A percentile compares a stretch with the other conserved stretches of the same genome.
Conservation (phyloP, 371 early-diverging fungal genomes). For the Mortierella sp. region DNA sequence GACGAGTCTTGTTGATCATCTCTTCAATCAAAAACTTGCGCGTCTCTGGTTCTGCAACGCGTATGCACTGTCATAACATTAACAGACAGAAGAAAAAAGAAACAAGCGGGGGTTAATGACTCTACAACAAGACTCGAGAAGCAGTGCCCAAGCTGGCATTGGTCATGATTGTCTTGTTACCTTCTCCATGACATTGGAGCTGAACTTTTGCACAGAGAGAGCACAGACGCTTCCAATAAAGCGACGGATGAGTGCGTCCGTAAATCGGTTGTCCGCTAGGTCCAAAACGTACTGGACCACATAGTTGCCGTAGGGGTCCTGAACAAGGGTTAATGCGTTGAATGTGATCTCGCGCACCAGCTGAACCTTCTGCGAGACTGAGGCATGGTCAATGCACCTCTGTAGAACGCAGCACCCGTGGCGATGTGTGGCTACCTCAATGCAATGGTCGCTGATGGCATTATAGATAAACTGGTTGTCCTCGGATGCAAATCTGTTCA, state of each 20-base stretch:
- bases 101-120: no score
- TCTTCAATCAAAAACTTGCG: conserved; percentile 79
- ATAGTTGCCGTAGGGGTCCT: conserved; percentile 98
- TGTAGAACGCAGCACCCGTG: conserved; percentile 99
- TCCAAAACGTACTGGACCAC: conserved; percentile 98
- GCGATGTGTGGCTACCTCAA: conserved; percentile 92
- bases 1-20: conserved; percentile 69
- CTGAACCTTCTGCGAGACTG: conserved; percentile 76
- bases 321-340: conserved; percentile 85
- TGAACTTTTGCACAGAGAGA: conserved; percentile 91
- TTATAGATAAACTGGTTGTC: conserved; percentile 92
- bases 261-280: conserved; percentile 72
- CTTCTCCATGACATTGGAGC: conserved; percentile 95
- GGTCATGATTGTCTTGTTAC: conserved; percentile 1
- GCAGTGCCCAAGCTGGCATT: no score
- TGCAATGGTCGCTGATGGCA: conserved; percentile 85
- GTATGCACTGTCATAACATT: conserved; percentile 71
- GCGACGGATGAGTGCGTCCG: conserved; percentile 76
- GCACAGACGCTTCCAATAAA: conserved; percentile 82
- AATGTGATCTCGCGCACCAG: conserved; percentile 82
- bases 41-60: conserved; percentile 77
- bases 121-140: no score
- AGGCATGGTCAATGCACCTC: conserved; percentile 93
- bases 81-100: neutral
- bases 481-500: conserved; percentile 76